Evolutionary conservation across 176 grass and related monocot genomes (phyloP).

Genomic region (Juncus effusus): DNA sequence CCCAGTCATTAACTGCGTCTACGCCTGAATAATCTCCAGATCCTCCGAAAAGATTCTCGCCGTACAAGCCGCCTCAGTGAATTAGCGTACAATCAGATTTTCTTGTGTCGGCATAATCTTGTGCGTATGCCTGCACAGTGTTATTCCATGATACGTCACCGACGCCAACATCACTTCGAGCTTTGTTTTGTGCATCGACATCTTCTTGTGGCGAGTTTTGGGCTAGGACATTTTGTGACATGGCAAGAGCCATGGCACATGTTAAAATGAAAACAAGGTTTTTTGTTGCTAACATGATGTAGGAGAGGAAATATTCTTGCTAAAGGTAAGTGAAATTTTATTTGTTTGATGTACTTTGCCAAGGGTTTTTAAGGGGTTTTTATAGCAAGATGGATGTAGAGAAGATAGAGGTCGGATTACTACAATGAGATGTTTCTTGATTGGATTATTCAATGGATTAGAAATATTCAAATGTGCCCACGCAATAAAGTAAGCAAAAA

Average conservation of each 20-base stretch:
- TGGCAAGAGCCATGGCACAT: background rate
- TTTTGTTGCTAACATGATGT: too few relatives aligned
- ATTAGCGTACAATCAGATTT: conserved; percentile 6
- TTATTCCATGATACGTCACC: conserved; percentile 14
- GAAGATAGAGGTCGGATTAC: too few relatives aligned
- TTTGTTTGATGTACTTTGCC: too few relatives aligned
- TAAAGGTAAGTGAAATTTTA: too few relatives aligned
- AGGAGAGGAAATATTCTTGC: too few relatives aligned
- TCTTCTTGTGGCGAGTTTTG: conserved; percentile 5
- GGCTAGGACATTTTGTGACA: background rate
- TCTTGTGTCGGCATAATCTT: conserved; percentile 7
- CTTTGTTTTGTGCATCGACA: conserved; percentile 28
- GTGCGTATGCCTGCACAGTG: conserved; percentile 18
- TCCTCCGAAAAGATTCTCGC: conserved; percentile 30
- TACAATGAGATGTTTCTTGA: too few relatives aligned
- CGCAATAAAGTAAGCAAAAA: too few relatives aligned
- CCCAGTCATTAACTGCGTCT: conserved; percentile 15
- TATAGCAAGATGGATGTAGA: too few relatives aligned
- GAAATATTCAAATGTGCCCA: too few relatives aligned
- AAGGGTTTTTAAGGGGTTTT: too few relatives aligned
- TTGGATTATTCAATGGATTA: too few relatives aligned
- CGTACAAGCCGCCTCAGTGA: conserved; percentile 28
- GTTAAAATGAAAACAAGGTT: background rate
- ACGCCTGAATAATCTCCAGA: conserved; percentile 1
- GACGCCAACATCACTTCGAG: background rate